Conservation (phyloP, 768 basidiomycete genomes). For the Russula abietina region DNA sequence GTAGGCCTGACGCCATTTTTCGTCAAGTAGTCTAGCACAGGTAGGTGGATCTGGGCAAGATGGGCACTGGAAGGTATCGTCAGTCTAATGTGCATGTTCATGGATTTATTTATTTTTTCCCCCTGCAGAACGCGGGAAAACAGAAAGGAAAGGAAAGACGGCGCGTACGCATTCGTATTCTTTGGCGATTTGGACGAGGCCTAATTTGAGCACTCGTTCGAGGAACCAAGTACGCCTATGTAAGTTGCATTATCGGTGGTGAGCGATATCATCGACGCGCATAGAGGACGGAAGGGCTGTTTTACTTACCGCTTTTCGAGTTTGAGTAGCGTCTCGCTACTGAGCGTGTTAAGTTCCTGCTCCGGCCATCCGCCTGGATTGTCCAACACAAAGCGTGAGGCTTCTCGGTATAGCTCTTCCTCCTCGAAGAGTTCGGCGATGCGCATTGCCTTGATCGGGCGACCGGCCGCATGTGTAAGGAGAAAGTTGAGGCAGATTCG, state of each 20-base stretch:
- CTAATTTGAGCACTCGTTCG: slow-evolving; percentile 88
- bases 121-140: not conserved
- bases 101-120: not conserved
- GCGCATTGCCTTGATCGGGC: slow-evolving; percentile 87
- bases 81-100: not conserved
- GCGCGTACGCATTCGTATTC: slow-evolving; percentile 88
- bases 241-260: not conserved
- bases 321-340: slow-evolving; percentile 76
- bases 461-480: slow-evolving; percentile 86
- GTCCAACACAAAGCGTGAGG: slow-evolving; percentile 87
- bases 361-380: slow-evolving; percentile 84
- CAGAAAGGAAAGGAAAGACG: not conserved
- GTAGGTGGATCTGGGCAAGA: slow-evolving; percentile 74
- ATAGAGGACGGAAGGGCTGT: not conserved
- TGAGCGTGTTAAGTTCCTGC: slow-evolving; percentile 75
- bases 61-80: slow-evolving; percentile 46
- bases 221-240: slow-evolving; percentile 88
- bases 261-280: not conserved
- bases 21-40: slow-evolving; percentile 82
- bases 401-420: slow-evolving; percentile 85
- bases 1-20: slow-evolving; percentile 91
- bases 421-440: slow-evolving; percentile 89
- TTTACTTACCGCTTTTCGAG: slow-evolving; percentile 68
- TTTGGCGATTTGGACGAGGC: slow-evolving; percentile 79
- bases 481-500: slow-evolving; percentile 81